Conservation (phyloP, 169 alveolate species). For the Cyclospora cayetanensis region DNA sequence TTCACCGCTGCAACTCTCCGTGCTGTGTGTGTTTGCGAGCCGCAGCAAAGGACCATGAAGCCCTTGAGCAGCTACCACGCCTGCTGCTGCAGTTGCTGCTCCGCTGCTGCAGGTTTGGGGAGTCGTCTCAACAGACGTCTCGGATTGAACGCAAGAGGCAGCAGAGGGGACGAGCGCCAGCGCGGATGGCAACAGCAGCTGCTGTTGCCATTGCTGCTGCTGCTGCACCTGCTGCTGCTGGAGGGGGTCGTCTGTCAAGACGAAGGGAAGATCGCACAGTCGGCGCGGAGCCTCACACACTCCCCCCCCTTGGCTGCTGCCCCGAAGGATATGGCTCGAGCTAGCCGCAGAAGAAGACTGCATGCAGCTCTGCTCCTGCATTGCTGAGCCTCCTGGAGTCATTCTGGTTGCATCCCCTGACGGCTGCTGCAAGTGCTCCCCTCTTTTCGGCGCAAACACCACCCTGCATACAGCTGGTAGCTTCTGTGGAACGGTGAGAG, state of each 20-base stretch:
- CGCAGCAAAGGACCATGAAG: not conserved
- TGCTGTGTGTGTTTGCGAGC: not conserved
- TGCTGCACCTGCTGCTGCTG: conserved; percentile 16
- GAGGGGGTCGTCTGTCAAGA: not conserved
- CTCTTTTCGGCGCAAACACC: no score
- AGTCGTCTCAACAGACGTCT: not conserved
- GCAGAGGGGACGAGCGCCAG: not conserved
- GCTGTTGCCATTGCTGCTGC: not conserved
- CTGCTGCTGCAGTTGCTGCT: not conserved
- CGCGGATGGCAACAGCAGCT: not conserved
- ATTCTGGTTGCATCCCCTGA: not conserved
- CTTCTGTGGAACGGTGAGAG: no score
- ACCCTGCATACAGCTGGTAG: no score
- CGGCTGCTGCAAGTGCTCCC: conserved; percentile 35
- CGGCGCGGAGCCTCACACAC: not conserved
- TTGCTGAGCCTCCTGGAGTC: not conserved
- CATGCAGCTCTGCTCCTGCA: no score
- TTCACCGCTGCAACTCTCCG: not conserved
- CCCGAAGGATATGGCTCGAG: no score
- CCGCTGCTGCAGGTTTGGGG: no score
- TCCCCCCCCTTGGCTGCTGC: not conserved
- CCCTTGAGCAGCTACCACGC: not conserved
- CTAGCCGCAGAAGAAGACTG: no score
- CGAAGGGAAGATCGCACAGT: not conserved
- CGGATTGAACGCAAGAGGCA: not conserved